Percentiles rank a stretch among this genome's conserved stretches.
Conservation (phyloP, 345 rosid species). For the Camelina hispida region DNA sequence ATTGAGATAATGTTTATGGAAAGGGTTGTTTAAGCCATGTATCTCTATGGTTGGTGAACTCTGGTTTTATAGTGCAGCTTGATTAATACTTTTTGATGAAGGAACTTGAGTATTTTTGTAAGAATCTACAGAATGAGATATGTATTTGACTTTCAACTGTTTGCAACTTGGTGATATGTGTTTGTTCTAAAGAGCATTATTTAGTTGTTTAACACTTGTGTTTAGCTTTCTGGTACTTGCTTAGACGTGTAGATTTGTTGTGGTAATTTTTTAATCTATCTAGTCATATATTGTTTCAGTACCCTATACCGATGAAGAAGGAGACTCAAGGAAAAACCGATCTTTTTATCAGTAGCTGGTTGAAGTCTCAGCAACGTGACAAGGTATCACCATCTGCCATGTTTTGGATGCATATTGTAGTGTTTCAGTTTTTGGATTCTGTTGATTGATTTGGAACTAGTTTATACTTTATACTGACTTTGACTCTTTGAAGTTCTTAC, state of each 20-base stretch:
- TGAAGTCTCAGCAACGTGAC: constrained; percentile 80
- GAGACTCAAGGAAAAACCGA: constrained; percentile 93
- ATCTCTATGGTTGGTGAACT: background rate
- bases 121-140: background rate
- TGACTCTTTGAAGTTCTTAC: background rate
- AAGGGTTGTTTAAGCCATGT: background rate
- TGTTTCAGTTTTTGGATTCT: constrained; percentile 11
- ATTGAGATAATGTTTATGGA: background rate
- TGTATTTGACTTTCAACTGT: background rate
- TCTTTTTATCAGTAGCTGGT: constrained; percentile 80
- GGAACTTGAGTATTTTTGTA: background rate
- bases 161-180: background rate
- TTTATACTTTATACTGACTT: background rate
- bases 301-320: constrained; percentile 81
- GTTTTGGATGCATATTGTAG: constrained; percentile 1
- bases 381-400: constrained; percentile 56
- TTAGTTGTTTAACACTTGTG: background rate
- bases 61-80: background rate
- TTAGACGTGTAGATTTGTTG: constrained; percentile 3
- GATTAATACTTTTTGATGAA: background rate
- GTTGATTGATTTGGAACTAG: constrained; percentile 2
- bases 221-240: background rate
- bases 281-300: constrained; percentile 45
- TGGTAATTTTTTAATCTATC: constrained; percentile 1
- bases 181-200: background rate